Conservation (phyloP, 345 rosid species). For the Citrus medica region DNA sequence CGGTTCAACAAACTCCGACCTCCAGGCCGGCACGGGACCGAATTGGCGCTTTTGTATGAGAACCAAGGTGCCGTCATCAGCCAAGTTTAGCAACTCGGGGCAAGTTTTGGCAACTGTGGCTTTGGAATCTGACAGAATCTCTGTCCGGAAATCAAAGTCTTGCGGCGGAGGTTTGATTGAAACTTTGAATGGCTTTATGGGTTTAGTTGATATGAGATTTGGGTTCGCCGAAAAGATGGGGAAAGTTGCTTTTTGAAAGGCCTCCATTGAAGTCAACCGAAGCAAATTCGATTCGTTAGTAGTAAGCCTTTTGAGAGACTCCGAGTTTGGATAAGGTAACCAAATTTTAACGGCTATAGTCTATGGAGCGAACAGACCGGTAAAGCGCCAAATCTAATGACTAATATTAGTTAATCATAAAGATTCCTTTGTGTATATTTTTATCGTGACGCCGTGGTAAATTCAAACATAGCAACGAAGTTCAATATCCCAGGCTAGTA, state of each 20-base stretch:
- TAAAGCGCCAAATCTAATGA: neutral
- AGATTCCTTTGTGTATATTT: no score
- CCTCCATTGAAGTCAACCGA: conserved; percentile 41
- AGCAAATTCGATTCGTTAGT: neutral
- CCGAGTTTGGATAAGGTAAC: conserved; percentile 17
- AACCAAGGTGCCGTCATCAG: conserved; percentile 53
- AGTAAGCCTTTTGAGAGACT: neutral
- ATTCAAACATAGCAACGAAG: no score
- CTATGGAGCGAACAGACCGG: neutral
- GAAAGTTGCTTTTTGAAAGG: conserved; percentile 36
- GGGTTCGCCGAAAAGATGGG: conserved; percentile 36
- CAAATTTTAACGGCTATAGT: conserved; percentile 7
- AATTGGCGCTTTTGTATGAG: conserved; percentile 56
- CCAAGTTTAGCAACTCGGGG: conserved; percentile 64
- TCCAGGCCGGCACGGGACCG: conserved; percentile 81
- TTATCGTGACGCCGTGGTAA: no score
- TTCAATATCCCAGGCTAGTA: no score
- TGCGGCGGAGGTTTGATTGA: conserved; percentile 66
- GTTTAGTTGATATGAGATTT: conserved; percentile 19
- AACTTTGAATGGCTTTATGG: conserved; percentile 33
- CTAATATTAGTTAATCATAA: no score
- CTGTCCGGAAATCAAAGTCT: conserved; percentile 67
- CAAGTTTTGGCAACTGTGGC: conserved; percentile 43
- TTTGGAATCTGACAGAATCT: conserved; percentile 48
- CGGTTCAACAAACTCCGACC: conserved; percentile 71